Base-by-base conservation (phyloP, 305 asterid species). In the Withania somnifera region DNA sequence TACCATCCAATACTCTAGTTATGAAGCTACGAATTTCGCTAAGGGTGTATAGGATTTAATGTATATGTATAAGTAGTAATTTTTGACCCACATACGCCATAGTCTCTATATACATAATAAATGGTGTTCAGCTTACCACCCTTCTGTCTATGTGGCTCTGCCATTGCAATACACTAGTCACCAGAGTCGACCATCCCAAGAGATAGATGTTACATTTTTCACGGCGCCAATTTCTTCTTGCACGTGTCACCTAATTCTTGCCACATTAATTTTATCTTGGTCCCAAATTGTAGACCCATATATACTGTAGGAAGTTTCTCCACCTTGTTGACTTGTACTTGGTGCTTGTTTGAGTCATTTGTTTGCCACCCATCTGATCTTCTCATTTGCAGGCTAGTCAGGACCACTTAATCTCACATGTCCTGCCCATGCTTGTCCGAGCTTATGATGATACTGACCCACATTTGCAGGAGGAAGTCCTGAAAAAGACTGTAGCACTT, bases 391-490 rank as follows among this genome's bases (percentile, higher is more conserved):
- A 96, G 99, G 97, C 98, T 88, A 94, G 93, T 89, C 97, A 87
- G 84, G 97, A 89, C 64, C 95, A 92, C 87, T 91, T 96, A 57
- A 84, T 93, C 84, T 88, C 92, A 38, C 98, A 94, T 85, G 92
- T 94, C 57, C 93, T 94, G 53, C 98, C 99, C 53, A 93, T 91
- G 97, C 93, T 96, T 86, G 92, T 93, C 83, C 95, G 98, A 84
- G 98, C 99, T 78, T 94, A 93, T 83, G 98, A 94, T 87, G 99
- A 96, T 86, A 86, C 90, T 34, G 99, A 97, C 89, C 88, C 98
- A 83, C 97, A 97, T 84, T 82, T 97, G 93, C 99, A 97, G 93
- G 99, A 97, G 91, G 99, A 97, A 91, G 98, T 88, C 86, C 92
- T 97, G 34, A 97, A 94, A 84, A 93, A 83, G 92, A 93, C 98